Conservation (phyloP, 495 filamentous ascomycete species). For the Penicillium steckii region DNA sequence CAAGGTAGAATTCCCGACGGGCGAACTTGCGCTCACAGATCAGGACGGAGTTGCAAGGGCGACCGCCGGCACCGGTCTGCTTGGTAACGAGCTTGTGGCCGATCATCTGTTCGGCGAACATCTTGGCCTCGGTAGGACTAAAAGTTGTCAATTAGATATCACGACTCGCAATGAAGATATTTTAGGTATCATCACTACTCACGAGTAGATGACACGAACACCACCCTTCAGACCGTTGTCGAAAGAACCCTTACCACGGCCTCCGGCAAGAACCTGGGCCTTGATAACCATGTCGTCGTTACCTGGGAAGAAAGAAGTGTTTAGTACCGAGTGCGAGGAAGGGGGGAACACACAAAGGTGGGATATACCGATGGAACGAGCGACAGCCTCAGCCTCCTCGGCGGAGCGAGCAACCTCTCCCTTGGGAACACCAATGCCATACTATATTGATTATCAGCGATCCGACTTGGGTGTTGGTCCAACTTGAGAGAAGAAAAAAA, state of each 20-base stretch:
- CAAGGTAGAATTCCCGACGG: constrained; percentile 97
- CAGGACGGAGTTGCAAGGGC: constrained; percentile 93
- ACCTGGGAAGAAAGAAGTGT: constrained; percentile 41
- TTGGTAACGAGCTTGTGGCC: constrained; percentile 99
- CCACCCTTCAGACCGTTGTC: constrained; percentile 99
- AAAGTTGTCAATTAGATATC: background rate
- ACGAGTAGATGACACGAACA: constrained; percentile 97
- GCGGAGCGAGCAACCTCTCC: constrained; percentile 79
- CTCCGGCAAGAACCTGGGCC: constrained; percentile 96
- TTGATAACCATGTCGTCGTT: constrained; percentile 99
- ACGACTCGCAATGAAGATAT: background rate
- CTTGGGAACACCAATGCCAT: constrained; percentile 89
- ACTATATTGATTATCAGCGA: constrained; percentile 53
- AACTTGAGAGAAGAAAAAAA: constrained; percentile 18
- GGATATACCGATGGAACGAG: constrained; percentile 73
- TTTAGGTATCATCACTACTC: constrained; percentile 37
- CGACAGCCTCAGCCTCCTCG: constrained; percentile 87
- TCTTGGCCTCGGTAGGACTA: constrained; percentile 82
- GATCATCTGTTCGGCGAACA: constrained; percentile 99
- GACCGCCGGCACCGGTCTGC: constrained; percentile 90
- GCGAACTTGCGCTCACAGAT: constrained; percentile 99
- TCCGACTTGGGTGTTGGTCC: background rate
- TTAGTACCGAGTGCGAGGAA: constrained; percentile 20
- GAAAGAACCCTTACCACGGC: constrained; percentile 94
- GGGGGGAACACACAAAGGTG: background rate